Percentiles rank a stretch among this genome's conserved stretches.
Evolutionary conservation across 495 filamentous ascomycete genomes (phyloP).

Genomic region (Physcia stellaris): DNA sequence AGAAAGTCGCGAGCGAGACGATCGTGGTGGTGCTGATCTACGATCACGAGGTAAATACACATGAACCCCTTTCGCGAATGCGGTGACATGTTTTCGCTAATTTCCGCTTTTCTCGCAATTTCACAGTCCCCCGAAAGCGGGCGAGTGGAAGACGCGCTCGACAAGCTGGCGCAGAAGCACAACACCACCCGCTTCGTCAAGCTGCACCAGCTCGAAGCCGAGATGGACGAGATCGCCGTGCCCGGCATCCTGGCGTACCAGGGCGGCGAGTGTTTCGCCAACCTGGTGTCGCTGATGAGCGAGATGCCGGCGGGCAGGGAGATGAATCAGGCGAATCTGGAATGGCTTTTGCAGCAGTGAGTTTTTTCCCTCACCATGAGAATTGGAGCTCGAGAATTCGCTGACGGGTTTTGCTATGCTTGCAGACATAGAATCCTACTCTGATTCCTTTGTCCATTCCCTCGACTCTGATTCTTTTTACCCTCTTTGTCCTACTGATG

Average conservation of each 20-base stretch:
- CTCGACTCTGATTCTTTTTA: too few relatives aligned
- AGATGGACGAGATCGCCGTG: constrained; percentile 82
- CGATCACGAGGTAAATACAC: constrained; percentile 61
- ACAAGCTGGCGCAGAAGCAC: constrained; percentile 54
- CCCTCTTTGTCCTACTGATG: too few relatives aligned
- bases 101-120: neutral
- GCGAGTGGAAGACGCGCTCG: constrained; percentile 64
- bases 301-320: constrained; percentile 62
- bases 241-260: constrained; percentile 84
- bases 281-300: constrained; percentile 70
- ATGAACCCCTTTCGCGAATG: neutral
- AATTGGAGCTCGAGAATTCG: too few relatives aligned
- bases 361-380: too few relatives aligned
- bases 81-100: neutral
- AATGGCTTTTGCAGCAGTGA: constrained; percentile 47
- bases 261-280: constrained; percentile 79
- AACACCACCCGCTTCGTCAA: constrained; percentile 72
- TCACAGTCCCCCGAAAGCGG: constrained; percentile 57
- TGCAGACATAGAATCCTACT: too few relatives aligned
- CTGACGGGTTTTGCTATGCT: too few relatives aligned
- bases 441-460: too few relatives aligned
- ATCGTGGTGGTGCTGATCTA: constrained; percentile 93
- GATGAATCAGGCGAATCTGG: constrained; percentile 44
- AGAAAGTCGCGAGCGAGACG: constrained; percentile 68
- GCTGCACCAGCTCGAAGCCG: constrained; percentile 81